phyloP scores from a whole-genome alignment of 176 grass and related monocot genomes.

The Carex scoparia region DNA sequence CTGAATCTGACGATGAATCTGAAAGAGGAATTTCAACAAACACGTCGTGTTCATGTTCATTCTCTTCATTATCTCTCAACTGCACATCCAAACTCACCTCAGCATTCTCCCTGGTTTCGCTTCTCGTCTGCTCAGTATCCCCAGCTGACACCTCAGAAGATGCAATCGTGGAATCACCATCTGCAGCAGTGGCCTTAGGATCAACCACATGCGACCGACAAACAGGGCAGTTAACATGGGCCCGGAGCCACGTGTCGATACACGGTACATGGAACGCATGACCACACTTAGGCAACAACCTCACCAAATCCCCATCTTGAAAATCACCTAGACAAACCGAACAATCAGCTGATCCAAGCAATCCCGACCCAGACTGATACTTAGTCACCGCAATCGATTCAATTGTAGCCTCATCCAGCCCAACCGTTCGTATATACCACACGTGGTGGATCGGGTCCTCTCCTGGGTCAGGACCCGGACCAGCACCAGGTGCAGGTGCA shows the following conservation, averaged over 20 bases:
- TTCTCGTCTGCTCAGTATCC: background rate
- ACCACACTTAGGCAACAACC: slow-evolving; percentile 74
- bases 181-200: background rate
- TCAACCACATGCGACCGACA: slow-evolving; percentile 60
- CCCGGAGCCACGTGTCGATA: slow-evolving; percentile 84
- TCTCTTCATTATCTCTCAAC: background rate
- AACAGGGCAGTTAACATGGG: slow-evolving; percentile 77
- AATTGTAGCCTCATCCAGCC: slow-evolving; percentile 69
- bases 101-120: background rate
- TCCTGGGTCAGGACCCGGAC: background rate
- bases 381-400: slow-evolving; percentile 35
- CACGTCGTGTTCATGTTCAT: slow-evolving; percentile 14
- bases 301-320: slow-evolving; percentile 76
- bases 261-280: slow-evolving; percentile 82
- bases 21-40: background rate
- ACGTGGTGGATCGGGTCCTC: slow-evolving; percentile 50
- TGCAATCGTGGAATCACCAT: background rate
- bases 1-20: background rate
- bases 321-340: slow-evolving; percentile 80
- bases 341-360: slow-evolving; percentile 51
- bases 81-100: slow-evolving; percentile 12
- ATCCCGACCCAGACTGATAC: slow-evolving; percentile 9
- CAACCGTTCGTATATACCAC: slow-evolving; percentile 84
- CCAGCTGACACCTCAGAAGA: background rate
- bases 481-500: background rate